Percentiles rank a stretch among this genome's conserved stretches.
These are phyloP conservation scores for Trichoderma orchidacearum DNA, from an alignment of 495 filamentous ascomycete species.

Conservation along the genomic window DNA sequence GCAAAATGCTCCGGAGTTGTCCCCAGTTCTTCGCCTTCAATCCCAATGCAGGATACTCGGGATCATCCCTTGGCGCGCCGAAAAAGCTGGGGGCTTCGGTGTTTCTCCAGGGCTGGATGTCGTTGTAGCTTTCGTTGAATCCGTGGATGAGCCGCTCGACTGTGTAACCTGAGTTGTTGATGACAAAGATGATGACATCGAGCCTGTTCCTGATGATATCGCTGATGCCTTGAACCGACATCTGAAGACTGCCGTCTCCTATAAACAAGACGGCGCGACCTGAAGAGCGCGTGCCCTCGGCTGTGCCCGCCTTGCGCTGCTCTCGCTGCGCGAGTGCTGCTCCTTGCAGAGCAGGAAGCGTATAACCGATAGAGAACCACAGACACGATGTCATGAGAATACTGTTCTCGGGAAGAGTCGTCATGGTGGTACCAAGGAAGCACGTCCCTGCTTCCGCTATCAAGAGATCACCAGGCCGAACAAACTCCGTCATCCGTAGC, in stretches of 20 bases:
- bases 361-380: constrained; percentile 27
- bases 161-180: constrained; percentile 50
- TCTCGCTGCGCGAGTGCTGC: neutral
- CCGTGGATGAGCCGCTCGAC: constrained; percentile 55
- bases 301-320: neutral
- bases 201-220: constrained; percentile 60
- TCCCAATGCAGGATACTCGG: constrained; percentile 23
- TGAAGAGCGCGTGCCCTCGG: neutral
- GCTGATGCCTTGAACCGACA: constrained; percentile 62
- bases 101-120: constrained; percentile 55
- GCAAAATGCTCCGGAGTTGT: constrained; percentile 47
- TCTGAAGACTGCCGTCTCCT: constrained; percentile 64
- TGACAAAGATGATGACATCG: constrained; percentile 55
- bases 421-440: constrained; percentile 18
- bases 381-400: constrained; percentile 20
- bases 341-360: neutral
- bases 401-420: constrained; percentile 13
- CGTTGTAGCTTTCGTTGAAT: constrained; percentile 55
- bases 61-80: constrained; percentile 28
- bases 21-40: constrained; percentile 49
- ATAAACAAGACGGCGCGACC: constrained; percentile 55
- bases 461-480: constrained; percentile 34
- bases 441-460: constrained; percentile 31
- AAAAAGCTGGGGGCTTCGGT: constrained; percentile 48
- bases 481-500: constrained; percentile 18